phyloP scores from a whole-genome alignment of 2,329 filamentous ascomycete genomes.

The Curvularia sp. region DNA sequence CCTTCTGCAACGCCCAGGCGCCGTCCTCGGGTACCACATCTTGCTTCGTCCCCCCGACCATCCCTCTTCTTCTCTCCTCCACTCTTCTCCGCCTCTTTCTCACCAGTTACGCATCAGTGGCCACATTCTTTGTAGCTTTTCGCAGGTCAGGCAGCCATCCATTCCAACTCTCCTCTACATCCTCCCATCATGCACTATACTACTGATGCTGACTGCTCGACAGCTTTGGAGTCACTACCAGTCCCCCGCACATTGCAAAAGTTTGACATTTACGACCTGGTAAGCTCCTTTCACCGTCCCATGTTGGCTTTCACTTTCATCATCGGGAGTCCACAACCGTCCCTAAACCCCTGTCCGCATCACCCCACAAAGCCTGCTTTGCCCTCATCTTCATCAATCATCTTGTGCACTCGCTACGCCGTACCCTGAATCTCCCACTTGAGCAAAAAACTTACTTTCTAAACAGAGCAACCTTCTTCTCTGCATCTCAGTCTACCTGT shows the following conservation, averaged over 20 bases:
- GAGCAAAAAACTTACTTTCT: conserved; percentile 23
- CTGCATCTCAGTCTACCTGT: conserved; percentile 40
- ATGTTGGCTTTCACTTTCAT: conserved; percentile 19
- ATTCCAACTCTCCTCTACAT: conserved; percentile 6
- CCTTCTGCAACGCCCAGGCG: conserved; percentile 31
- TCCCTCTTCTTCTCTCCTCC: conserved; percentile 29
- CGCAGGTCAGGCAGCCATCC: conserved; percentile 42
- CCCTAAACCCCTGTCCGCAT: conserved; percentile 10
- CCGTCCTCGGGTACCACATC: conserved; percentile 29
- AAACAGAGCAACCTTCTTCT: conserved; percentile 42
- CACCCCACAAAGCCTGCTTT: conserved; percentile 11
- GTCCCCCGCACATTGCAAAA: conserved; percentile 50
- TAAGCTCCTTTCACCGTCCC: conserved; percentile 33
- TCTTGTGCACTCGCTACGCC: neutral
- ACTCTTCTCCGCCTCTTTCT: conserved; percentile 50
- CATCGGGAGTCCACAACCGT: neutral
- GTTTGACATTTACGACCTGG: conserved; percentile 52
- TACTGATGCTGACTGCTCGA: conserved; percentile 24
- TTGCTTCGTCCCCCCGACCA: conserved; percentile 22
- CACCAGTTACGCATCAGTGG: conserved; percentile 53
- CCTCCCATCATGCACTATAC: conserved; percentile 1
- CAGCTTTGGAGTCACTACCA: conserved; percentile 54
- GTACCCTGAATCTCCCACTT: neutral
- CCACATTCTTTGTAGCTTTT: conserved; percentile 57
- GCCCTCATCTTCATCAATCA: conserved; percentile 34